Evolutionary conservation across 371 early-diverging fungal genomes (phyloP).

Genomic region (Coemansia sp.): DNA sequence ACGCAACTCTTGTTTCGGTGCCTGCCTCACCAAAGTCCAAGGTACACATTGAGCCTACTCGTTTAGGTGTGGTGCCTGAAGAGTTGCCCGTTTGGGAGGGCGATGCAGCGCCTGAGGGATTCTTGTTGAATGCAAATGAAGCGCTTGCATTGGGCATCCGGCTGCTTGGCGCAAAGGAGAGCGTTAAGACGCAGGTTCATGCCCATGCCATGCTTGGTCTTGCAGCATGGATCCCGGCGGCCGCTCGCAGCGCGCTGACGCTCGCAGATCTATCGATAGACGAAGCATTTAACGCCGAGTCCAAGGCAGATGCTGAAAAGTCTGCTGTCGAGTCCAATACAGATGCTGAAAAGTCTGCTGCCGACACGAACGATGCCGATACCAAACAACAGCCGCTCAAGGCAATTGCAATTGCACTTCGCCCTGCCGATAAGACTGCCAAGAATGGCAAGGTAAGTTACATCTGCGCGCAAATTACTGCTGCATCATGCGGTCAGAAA

Average conservation of each 20-base stretch:
- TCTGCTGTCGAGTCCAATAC: no score
- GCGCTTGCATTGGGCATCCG: conserved; percentile 24
- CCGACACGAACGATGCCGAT: background rate
- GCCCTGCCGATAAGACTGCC: background rate
- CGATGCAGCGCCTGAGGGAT: conserved; percentile 28
- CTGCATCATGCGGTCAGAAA: background rate
- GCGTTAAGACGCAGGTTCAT: conserved; percentile 19
- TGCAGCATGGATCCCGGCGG: conserved; percentile 31
- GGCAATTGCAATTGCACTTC: conserved; percentile 7
- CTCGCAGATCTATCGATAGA: conserved; percentile 37
- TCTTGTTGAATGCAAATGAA: conserved; percentile 26
- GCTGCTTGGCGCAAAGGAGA: conserved; percentile 11
- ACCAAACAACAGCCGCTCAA: background rate
- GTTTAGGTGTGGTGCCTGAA: conserved; percentile 24
- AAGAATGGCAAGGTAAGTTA: conserved; percentile 10
- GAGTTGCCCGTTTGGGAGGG: conserved; percentile 29
- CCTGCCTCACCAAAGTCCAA: conserved; percentile 5
- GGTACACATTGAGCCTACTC: background rate
- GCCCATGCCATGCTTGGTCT: conserved; percentile 32
- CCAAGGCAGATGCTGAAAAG: background rate
- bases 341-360: no score
- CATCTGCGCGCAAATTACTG: background rate
- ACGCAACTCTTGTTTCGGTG: background rate
- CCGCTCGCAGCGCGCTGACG: conserved; percentile 30
- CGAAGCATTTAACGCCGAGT: conserved; percentile 5